Conservation (phyloP, 805 yeast species). For the Schwanniomyces sp. region DNA sequence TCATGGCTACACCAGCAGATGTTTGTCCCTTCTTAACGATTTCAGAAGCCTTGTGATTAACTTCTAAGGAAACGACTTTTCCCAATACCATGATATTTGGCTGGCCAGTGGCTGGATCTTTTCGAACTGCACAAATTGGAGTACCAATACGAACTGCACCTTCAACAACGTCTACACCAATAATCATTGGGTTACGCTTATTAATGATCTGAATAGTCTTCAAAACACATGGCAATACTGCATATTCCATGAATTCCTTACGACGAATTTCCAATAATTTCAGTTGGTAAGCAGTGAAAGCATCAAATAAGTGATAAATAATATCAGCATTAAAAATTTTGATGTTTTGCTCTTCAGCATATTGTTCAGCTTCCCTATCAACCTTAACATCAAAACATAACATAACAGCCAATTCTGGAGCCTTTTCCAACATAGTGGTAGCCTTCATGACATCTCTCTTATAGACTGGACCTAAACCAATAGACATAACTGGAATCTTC, state of each 20-base stretch:
- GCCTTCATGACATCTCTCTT: constrained; percentile 99
- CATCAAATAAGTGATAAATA: constrained; percentile 94
- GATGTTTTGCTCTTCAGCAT: constrained; percentile 90
- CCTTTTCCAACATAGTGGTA: constrained; percentile 93
- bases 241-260: constrained; percentile 81
- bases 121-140: constrained; percentile 91
- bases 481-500: constrained; percentile 99
- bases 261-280: constrained; percentile 88
- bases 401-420: constrained; percentile 96
- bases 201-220: constrained; percentile 94
- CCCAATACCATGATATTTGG: constrained; percentile 75
- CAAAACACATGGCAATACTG: constrained; percentile 93
- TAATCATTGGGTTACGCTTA: constrained; percentile 98
- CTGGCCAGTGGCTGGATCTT: constrained; percentile 81
- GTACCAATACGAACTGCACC: constrained; percentile 90
- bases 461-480: constrained; percentile 96
- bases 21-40: constrained; percentile 92
- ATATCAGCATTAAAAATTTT: constrained; percentile 94
- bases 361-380: constrained; percentile 98
- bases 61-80: constrained; percentile 89
- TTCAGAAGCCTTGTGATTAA: constrained; percentile 83
- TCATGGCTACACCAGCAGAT: constrained; percentile 97
- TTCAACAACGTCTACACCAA: constrained; percentile 96
- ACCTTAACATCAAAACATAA: constrained; percentile 96
- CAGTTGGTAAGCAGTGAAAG: constrained; percentile 88